Conservation (phyloP, 306 rosid genomes). For the Betula pendula region DNA sequence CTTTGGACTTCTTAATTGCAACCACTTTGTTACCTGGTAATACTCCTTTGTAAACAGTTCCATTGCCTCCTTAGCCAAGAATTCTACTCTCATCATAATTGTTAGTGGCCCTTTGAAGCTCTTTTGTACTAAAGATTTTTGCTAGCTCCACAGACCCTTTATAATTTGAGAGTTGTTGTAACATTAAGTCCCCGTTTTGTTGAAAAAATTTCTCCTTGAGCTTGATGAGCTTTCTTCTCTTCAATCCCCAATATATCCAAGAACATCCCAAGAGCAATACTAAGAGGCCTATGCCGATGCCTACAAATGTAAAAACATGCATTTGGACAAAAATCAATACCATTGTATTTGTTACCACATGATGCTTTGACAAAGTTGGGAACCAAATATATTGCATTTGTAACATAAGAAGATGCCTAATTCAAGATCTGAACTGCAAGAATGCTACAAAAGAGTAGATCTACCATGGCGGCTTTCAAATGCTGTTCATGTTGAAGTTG, state of each 20-base stretch:
- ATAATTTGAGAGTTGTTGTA: constrained; percentile 29
- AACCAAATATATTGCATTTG: no score
- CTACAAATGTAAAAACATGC: constrained; percentile 15
- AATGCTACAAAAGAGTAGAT: no score
- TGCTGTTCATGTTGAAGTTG: no score
- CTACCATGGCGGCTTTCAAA: no score
- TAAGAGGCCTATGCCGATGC: background rate
- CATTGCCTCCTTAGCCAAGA: constrained; percentile 45
- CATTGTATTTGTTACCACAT: no score
- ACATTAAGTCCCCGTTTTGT: constrained; percentile 40
- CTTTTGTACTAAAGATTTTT: constrained; percentile 27
- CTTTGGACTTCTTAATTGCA: background rate
- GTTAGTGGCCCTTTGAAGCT: constrained; percentile 45
- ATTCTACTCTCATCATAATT: constrained; percentile 26
- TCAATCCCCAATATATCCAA: constrained; percentile 31
- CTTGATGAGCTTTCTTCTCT: constrained; percentile 31
- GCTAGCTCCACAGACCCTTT: constrained; percentile 8
- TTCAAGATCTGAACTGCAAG: no score
- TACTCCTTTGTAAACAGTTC: constrained; percentile 47
- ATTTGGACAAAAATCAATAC: background rate
- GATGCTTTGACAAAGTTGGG: no score
- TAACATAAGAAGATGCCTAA: no score
- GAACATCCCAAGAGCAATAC: constrained; percentile 15
- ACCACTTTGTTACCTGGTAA: constrained; percentile 14
- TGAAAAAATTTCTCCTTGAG: constrained; percentile 27